Percentiles rank a stretch among this genome's conserved stretches.
Evolutionary conservation across 116 monocot species (phyloP).

Genomic region (Cymodocea nodosa): DNA sequence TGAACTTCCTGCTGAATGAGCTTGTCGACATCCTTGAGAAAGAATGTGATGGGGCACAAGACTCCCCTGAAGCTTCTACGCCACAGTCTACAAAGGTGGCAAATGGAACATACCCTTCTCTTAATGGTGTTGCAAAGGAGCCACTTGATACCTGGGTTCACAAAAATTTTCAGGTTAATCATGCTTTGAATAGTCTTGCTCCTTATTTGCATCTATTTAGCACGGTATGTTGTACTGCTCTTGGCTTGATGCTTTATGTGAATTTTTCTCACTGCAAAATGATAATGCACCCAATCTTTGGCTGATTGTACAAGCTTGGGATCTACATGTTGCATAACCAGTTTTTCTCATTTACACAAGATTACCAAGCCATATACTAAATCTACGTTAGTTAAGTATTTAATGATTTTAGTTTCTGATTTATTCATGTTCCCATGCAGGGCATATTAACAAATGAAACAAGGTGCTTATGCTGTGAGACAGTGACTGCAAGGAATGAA

Average conservation of each 20-base stretch:
- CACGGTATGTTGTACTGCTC: not conserved
- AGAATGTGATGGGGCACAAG: conserved; percentile 33
- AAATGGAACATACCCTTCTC: conserved; percentile 35
- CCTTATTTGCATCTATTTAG: not conserved
- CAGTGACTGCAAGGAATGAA: too few species aligned
- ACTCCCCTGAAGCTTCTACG: conserved; percentile 27
- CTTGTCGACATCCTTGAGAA: conserved; percentile 89
- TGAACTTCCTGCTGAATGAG: conserved; percentile 85
- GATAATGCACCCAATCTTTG: too few species aligned
- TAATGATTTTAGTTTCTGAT: conserved; percentile 3
- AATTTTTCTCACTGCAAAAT: not conserved
- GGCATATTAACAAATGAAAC: too few species aligned
- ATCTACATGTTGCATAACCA: too few species aligned
- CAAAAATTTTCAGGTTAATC: conserved; percentile 77
- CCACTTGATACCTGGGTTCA: conserved; percentile 81
- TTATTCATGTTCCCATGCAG: not conserved
- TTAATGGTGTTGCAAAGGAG: conserved; percentile 63
- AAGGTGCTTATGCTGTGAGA: too few species aligned
- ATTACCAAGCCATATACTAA: too few species aligned
- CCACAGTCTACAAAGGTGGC: conserved; percentile 25
- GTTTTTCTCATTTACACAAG: too few species aligned
- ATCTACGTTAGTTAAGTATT: too few species aligned
- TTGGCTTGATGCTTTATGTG: not conserved
- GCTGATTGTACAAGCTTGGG: too few species aligned
- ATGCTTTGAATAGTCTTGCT: not conserved